Percentiles rank a stretch among this genome's conserved stretches.
Conservation (phyloP, 345 rosid species). For the Populus alba region DNA sequence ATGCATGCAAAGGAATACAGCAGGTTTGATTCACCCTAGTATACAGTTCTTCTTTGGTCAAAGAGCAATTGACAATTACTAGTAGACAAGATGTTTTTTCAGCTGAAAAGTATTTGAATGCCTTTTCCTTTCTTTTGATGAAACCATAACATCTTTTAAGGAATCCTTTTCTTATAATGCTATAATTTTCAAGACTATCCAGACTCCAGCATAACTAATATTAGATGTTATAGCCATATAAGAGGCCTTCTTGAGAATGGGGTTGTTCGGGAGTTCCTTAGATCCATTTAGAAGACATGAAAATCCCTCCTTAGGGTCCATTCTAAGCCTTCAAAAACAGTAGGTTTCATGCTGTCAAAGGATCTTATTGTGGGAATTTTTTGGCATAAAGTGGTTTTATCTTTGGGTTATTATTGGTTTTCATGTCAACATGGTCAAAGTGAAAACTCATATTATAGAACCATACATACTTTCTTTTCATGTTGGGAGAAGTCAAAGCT, state of each 20-base stretch:
- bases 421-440: not conserved
- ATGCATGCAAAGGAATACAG: conserved; percentile 95
- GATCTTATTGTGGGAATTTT: not conserved
- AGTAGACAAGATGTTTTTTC: not conserved
- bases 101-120: not conserved
- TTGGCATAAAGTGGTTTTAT: not conserved
- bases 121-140: not conserved
- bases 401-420: not conserved
- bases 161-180: not conserved
- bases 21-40: conserved; percentile 48
- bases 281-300: not conserved
- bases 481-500: not conserved
- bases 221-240: not conserved
- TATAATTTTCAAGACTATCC: not conserved
- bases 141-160: not conserved
- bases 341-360: not conserved
- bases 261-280: not conserved
- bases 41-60: not conserved
- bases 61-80: not conserved
- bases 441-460: not conserved
- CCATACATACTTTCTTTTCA: not conserved
- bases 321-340: not conserved
- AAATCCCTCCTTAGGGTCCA: not conserved
- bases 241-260: not conserved
- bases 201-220: not conserved